These are phyloP conservation scores for Pseudogymnoascus sp. DNA, from an alignment of 2,329 filamentous ascomycete genomes.

Conservation along the genomic window DNA sequence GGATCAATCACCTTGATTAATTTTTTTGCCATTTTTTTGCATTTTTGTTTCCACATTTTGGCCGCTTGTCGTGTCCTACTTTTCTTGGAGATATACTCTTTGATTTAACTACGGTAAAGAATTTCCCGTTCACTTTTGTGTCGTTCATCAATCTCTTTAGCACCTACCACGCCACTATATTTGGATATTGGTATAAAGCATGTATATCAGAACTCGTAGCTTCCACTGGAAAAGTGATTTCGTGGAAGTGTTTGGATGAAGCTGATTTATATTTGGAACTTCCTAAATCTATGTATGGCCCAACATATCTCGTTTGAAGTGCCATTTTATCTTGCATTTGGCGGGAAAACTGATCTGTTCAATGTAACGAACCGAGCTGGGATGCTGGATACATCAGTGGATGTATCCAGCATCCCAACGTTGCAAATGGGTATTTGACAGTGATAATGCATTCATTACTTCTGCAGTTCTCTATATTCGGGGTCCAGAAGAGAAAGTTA, in stretches of 20 bases:
- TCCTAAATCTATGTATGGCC: background rate
- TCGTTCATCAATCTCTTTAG: background rate
- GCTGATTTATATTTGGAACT: background rate
- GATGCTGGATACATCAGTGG: too few relatives aligned
- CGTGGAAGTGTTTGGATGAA: background rate
- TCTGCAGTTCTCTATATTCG: background rate
- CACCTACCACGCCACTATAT: background rate
- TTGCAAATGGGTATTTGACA: background rate
- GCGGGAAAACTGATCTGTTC: background rate
- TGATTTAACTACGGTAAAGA: background rate
- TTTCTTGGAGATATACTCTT: background rate
- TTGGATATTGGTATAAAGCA: background rate
- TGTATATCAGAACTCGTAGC: background rate
- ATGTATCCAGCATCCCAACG: background rate
- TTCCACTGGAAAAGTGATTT: background rate
- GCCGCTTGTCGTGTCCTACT: background rate
- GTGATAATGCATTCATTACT: background rate
- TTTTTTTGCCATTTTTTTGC: background rate
- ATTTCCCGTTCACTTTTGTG: background rate
- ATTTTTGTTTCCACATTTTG: background rate
- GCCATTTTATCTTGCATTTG: background rate
- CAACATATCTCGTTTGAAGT: background rate
- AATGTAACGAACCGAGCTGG: background rate
- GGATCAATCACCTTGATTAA: conserved; percentile 5
- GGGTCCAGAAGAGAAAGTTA: background rate